A percentile compares a stretch with the other conserved stretches of the same genome.
Evolutionary conservation across 2,329 filamentous ascomycete species (phyloP).

Genomic region (Dothidotthia symphoricarpi): DNA sequence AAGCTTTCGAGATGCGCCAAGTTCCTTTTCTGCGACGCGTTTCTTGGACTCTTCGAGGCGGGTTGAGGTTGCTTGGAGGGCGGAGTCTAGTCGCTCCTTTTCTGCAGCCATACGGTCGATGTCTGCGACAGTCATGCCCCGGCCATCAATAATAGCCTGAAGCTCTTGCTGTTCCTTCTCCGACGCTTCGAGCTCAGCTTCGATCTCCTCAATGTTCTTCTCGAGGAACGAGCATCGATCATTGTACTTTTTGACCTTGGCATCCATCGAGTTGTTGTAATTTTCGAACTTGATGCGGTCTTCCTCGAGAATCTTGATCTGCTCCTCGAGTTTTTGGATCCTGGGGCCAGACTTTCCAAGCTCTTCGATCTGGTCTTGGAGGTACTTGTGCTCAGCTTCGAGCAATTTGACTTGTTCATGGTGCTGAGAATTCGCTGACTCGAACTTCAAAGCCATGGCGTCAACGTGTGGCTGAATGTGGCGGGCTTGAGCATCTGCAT

Average conservation of each 20-base stretch:
- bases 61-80: slow-evolving; percentile 71
- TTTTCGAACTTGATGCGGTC: slow-evolving; percentile 94
- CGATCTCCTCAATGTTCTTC: slow-evolving; percentile 79
- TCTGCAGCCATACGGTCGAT: slow-evolving; percentile 99
- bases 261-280: slow-evolving; percentile 82
- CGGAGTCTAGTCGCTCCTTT: slow-evolving; percentile 86
- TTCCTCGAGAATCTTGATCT: slow-evolving; percentile 90
- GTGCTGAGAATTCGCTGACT: slow-evolving; percentile 79
- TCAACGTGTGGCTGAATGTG: slow-evolving; percentile 81
- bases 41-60: slow-evolving; percentile 83
- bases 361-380: slow-evolving; percentile 84
- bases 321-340: slow-evolving; percentile 77
- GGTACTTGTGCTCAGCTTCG: slow-evolving; percentile 77
- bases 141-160: slow-evolving; percentile 83
- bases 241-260: slow-evolving; percentile 86
- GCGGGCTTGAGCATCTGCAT: slow-evolving; percentile 68
- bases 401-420: slow-evolving; percentile 78
- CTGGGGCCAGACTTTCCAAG: slow-evolving; percentile 84
- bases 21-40: slow-evolving; percentile 78
- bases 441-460: slow-evolving; percentile 84
- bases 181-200: slow-evolving; percentile 75
- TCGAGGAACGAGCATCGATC: slow-evolving; percentile 77
- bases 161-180: slow-evolving; percentile 78
- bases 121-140: slow-evolving; percentile 95
- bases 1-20: slow-evolving; percentile 79